Conservation (phyloP, 2,329 filamentous ascomycete species). For the Aspergillus persii region DNA sequence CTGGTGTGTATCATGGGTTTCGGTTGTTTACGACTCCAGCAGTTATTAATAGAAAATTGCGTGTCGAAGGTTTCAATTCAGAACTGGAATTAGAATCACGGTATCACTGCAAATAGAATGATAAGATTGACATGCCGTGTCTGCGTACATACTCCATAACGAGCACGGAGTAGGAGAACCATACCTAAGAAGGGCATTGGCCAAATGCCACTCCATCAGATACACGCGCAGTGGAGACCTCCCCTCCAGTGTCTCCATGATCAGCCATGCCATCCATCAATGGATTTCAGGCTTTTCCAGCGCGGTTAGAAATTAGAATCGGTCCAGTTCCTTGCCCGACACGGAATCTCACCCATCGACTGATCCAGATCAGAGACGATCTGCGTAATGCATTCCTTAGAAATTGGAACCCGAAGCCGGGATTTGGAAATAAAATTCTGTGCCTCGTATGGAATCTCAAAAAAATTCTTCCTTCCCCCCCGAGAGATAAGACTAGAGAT, state of each 20-base stretch:
- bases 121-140: not conserved
- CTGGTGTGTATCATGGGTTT: not conserved
- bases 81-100: too few relatives aligned
- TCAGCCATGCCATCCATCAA: not conserved
- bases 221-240: not conserved
- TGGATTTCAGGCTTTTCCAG: not conserved
- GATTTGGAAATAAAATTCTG: too few relatives aligned
- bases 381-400: not conserved
- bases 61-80: too few relatives aligned
- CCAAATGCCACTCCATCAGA: not conserved
- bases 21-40: not conserved
- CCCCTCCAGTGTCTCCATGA: not conserved
- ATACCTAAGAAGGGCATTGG: not conserved
- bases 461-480: not conserved
- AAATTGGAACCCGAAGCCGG: too few relatives aligned
- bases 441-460: not conserved
- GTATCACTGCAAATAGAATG: not conserved
- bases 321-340: not conserved
- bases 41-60: not conserved
- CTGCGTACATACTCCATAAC: not conserved
- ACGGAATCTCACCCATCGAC: not conserved
- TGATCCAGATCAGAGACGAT: not conserved
- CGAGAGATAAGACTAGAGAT: not conserved
- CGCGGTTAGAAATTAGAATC: too few relatives aligned
- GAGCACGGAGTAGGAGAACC: not conserved